Percentiles rank a stretch among this genome's conserved stretches.
These are phyloP conservation scores for Epichloe scottii DNA, from an alignment of 2,329 filamentous ascomycete species.

Conservation along the genomic window DNA sequence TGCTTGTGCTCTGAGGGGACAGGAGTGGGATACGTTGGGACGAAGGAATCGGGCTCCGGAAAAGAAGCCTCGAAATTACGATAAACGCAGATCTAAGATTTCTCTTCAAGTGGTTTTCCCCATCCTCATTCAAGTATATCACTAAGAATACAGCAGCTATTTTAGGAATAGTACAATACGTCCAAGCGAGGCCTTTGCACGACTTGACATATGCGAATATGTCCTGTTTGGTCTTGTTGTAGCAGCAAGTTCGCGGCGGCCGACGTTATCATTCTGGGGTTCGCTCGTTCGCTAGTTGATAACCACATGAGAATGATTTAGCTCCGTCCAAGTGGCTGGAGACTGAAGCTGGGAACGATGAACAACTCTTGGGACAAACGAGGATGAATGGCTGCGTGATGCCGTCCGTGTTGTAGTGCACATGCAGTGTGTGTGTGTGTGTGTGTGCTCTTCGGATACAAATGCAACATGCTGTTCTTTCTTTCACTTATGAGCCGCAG, in stretches of 20 bases:
- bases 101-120: not conserved
- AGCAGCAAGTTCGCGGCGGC: not conserved
- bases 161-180: not conserved
- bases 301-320: not conserved
- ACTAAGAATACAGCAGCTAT: not conserved
- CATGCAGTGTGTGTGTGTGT: not conserved
- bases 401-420: not conserved
- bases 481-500: not conserved
- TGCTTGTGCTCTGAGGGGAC: no score
- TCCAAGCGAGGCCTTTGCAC: not conserved
- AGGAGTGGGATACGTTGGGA: not conserved
- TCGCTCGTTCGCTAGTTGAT: not conserved
- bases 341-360: not conserved
- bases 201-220: not conserved
- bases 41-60: not conserved
- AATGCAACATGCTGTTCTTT: not conserved
- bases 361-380: not conserved
- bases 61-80: not conserved
- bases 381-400: not conserved
- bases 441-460: not conserved
- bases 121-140: not conserved
- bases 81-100: no score
- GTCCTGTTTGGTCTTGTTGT: not conserved
- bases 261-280: not conserved
- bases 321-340: constrained; percentile 4